Conservation (phyloP, 2,329 filamentous ascomycete species). For the Magnaporthiopsis incrustans region DNA sequence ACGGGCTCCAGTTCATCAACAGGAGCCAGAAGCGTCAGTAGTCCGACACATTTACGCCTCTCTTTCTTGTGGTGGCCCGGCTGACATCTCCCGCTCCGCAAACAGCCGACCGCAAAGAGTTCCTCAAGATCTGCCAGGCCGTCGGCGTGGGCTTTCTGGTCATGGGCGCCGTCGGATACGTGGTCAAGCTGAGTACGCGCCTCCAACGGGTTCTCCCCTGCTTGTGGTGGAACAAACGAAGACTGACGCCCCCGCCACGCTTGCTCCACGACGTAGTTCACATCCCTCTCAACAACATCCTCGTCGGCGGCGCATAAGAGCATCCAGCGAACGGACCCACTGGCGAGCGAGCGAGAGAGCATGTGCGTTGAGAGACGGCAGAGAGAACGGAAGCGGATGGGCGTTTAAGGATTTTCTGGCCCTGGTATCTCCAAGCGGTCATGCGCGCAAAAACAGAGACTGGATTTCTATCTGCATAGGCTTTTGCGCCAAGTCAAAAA, state of each 20-base stretch:
- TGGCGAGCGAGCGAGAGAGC: not conserved
- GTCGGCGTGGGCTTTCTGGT: slow-evolving; percentile 63
- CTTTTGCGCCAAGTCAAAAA: not conserved
- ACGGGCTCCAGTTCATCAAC: slow-evolving; percentile 54
- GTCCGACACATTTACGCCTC: too few species aligned
- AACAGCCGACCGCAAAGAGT: slow-evolving; percentile 43
- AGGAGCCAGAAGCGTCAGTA: slow-evolving; percentile 55
- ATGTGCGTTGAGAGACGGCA: not conserved
- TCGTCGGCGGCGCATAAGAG: slow-evolving; percentile 59
- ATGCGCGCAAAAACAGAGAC: not conserved
- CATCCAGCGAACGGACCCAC: not conserved
- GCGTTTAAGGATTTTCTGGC: not conserved
- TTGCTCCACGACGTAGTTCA: slow-evolving; percentile 38
- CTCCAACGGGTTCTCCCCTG: not conserved
- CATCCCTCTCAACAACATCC: slow-evolving; percentile 63
- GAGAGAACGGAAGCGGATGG: not conserved
- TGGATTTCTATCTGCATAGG: not conserved
- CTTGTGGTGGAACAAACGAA: not conserved
- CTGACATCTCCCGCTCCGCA: not conserved
- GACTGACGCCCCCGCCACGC: not conserved
- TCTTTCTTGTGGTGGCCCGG: not conserved
- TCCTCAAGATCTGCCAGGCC: slow-evolving; percentile 44
- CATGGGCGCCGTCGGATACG: slow-evolving; percentile 63
- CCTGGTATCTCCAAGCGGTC: not conserved
- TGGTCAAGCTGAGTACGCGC: slow-evolving; percentile 58